Evolutionary conservation across 2,329 filamentous ascomycete species (phyloP), one percentile per base, ranked within the genome.

Genomic region (Furcasterigmium furcatum): DNA sequence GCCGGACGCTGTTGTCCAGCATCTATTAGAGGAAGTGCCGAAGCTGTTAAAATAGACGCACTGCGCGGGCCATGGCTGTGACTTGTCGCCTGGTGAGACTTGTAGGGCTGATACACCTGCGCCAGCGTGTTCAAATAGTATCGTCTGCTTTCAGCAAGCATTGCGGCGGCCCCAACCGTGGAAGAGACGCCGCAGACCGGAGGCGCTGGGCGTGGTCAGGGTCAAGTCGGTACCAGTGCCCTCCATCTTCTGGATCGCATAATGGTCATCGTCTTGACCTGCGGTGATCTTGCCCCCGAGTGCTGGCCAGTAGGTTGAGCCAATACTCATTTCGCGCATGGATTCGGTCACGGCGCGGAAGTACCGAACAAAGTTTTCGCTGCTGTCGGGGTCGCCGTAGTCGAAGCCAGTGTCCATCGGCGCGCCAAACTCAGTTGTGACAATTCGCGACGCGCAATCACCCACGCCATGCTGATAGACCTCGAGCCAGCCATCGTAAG

Each of bases 1-100:
- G 0, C 76, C 76, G 0, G 76, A 80, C 57, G 76, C 72, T 4
- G 65, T 80, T n/a, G 73, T 80, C 2, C 73, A 77, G 43, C 74
- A 73, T 55, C 57, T 80, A 38, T 59, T 67, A 30, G 67, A 71
- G 52, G 58, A 70, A 42, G 52, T 73, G 14, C 70, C 69, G 4
- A 39, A 38, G 9, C 44, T 63, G 12, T 36, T 62, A 25, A 57
- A 51, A 20, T n/a, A n/a, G n/a, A n/a, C n/a, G n/a, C n/a, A n/a
- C n/a, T n/a, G n/a, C n/a, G n/a, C n/a, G n/a, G n/a, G n/a, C 24
- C 24, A 27, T 27, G 24, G 24, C 24, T 27, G 24, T 27, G 24
- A 27, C 24, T 27, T 27, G 24, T 27, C 24, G 24, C 24, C 24
- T 27, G 7, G 12, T 27, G 24, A 27, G 24, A 27, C 24, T 27